Percentiles rank a stretch among this genome's conserved stretches.
Conservation (phyloP, 2,329 filamentous ascomycete genomes). For the Fragosphaeria purpurea region DNA sequence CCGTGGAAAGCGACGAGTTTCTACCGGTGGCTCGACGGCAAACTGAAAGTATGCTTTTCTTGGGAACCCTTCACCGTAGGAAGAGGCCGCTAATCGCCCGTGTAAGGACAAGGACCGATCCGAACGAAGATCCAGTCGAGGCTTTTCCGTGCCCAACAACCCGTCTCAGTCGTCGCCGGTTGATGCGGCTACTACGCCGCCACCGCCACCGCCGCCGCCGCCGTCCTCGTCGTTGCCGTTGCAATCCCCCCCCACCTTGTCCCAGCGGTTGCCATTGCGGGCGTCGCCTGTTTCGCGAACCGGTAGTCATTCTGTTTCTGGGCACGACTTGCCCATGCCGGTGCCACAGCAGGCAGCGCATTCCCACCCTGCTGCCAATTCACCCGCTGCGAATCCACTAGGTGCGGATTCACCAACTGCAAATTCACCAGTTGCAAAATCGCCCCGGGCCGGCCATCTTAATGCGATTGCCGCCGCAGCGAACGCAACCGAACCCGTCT, state of each 20-base stretch:
- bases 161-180: not conserved
- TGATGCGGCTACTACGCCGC: not conserved
- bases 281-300: not conserved
- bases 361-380: no score
- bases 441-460: no score
- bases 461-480: not conserved
- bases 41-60: constrained; percentile 26
- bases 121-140: constrained; percentile 6
- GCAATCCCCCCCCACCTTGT: not conserved
- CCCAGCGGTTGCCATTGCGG: not conserved
- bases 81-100: not conserved
- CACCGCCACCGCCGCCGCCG: not conserved
- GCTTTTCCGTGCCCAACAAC: not conserved
- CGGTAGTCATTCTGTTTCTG: not conserved
- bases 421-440: no score
- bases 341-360: not conserved
- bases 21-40: constrained; percentile 35
- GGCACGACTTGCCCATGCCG: not conserved
- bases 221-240: not conserved
- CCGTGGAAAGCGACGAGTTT: constrained; percentile 38
- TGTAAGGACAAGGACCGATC: constrained; percentile 7
- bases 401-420: not conserved
- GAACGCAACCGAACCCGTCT: not conserved
- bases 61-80: no score
- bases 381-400: no score